These are phyloP conservation scores for Alternaria sp. DNA, from an alignment of 2,329 filamentous ascomycete genomes.

Conservation along the genomic window DNA sequence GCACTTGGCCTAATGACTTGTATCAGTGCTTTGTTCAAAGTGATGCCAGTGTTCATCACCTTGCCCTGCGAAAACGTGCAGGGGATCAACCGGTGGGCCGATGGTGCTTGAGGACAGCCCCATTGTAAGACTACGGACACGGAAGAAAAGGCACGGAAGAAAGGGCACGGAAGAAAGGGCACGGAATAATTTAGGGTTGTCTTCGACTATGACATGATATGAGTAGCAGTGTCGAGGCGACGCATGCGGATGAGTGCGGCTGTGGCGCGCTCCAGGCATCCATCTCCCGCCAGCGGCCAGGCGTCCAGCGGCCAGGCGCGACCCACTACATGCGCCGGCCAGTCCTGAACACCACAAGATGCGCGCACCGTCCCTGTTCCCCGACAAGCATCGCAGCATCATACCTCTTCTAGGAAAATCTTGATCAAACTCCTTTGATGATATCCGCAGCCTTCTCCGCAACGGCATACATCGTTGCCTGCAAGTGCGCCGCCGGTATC, in stretches of 20 bases:
- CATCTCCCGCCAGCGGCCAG: no score
- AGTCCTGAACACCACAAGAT: no score
- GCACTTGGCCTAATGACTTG: background rate
- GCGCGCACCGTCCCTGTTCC: no score
- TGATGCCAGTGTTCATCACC: background rate
- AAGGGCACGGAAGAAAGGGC: background rate
- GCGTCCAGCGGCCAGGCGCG: no score
- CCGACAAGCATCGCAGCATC: background rate
- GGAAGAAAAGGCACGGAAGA: background rate
- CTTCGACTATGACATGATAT: background rate
- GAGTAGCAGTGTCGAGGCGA: no score
- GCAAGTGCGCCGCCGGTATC: constrained; percentile 25
- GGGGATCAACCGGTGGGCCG: background rate
- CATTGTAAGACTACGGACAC: background rate
- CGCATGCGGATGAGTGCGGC: no score
- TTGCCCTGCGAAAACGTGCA: background rate
- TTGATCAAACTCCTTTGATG: constrained; percentile 19
- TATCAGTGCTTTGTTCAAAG: background rate
- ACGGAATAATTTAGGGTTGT: background rate
- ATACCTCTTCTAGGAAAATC: background rate
- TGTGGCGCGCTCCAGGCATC: no score
- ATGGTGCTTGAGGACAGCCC: background rate
- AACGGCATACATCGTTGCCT: constrained; percentile 34
- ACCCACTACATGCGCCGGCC: no score
- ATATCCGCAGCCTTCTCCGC: constrained; percentile 36